phyloP scores from a whole-genome alignment of 441 rosid genomes.

The Erodium moschatum region DNA sequence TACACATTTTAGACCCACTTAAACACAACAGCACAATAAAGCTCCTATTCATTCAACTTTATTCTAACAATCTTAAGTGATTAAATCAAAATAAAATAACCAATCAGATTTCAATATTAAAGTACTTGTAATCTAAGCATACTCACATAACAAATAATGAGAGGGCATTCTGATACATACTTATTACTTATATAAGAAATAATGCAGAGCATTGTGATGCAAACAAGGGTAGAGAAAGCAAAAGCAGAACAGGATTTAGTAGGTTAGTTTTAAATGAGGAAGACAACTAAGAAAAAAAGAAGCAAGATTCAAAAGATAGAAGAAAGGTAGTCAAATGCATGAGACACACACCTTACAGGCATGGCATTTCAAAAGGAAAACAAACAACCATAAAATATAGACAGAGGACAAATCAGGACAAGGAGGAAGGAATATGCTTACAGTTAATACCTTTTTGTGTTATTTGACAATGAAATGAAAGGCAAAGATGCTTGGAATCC shows the following conservation, averaged over 20 bases:
- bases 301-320: not conserved
- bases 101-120: not conserved
- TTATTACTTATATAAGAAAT: no score
- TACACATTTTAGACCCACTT: not conserved
- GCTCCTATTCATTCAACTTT: not conserved
- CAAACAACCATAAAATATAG: not conserved
- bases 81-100: no score
- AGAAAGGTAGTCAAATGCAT: conserved; percentile 3
- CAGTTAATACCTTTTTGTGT: not conserved
- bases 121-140: no score
- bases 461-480: not conserved
- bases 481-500: not conserved
- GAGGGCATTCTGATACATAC: no score
- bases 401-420: not conserved
- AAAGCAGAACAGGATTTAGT: not conserved
- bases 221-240: not conserved
- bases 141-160: no score
- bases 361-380: not conserved
- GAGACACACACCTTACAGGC: not conserved
- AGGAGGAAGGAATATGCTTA: not conserved
- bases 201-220: not conserved
- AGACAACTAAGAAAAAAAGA: not conserved
- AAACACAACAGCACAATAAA: not conserved
- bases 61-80: not conserved
- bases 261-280: not conserved